A percentile compares a stretch with the other conserved stretches of the same genome.
Evolutionary conservation across 225 moss, liverwort and hornwort genomes (phyloP).

Genomic region (Bryum argenteum): DNA sequence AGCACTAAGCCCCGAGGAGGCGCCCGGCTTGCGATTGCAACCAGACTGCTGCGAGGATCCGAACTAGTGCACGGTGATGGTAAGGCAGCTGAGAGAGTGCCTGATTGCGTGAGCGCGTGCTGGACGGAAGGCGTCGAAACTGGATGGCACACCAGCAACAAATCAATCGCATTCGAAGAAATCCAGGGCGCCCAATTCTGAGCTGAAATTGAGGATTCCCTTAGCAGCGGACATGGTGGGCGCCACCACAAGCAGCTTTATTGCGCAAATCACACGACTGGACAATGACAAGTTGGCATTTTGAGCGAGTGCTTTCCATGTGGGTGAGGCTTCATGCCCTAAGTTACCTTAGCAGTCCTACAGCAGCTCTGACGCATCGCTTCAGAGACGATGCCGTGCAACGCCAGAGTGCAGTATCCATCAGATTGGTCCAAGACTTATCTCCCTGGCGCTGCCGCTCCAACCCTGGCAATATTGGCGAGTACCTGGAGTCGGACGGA

Average conservation of each 20-base stretch:
- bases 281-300: slow-evolving; percentile 5
- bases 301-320: slow-evolving; percentile 1
- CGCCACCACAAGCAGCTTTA: slow-evolving; percentile 25
- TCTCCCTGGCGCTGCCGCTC: too few species aligned
- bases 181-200: slow-evolving; percentile 44
- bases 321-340: slow-evolving; percentile 1
- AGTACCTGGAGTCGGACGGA: too few species aligned
- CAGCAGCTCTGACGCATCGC: neutral
- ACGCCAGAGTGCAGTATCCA: neutral
- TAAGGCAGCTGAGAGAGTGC: neutral
- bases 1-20: neutral
- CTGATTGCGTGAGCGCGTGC: neutral
- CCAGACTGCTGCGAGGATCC: neutral
- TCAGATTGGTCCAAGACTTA: slow-evolving; percentile 7
- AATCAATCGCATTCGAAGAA: slow-evolving; percentile 21
- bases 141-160: slow-evolving; percentile 2
- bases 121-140: neutral
- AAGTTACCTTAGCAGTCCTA: too few species aligned
- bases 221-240: slow-evolving; percentile 44
- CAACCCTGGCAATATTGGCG: too few species aligned
- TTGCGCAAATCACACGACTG: neutral
- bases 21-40: neutral
- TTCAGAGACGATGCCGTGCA: neutral
- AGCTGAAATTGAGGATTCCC: slow-evolving; percentile 28
- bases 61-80: neutral